A percentile compares a stretch with the other conserved stretches of the same genome.
phyloP scores from a whole-genome alignment of 179 eudicot genomes.

The Dionaea muscipula region DNA sequence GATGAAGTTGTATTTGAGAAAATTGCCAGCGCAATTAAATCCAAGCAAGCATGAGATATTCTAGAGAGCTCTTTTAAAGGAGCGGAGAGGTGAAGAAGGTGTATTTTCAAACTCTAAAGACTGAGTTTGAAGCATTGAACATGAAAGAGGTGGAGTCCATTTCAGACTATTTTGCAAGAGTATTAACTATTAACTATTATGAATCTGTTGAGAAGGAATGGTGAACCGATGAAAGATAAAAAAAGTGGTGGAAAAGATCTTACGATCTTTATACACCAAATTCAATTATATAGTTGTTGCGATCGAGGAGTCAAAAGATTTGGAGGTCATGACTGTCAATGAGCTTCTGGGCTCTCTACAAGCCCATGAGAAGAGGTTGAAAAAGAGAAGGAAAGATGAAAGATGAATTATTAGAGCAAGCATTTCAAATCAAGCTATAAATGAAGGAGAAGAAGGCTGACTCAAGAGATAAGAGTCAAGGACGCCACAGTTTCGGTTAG shows the following conservation, averaged over 20 bases:
- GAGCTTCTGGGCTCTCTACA: neutral
- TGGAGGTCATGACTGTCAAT: neutral
- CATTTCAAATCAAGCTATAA: no score
- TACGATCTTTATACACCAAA: neutral
- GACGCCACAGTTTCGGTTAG: neutral
- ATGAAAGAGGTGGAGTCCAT: slow-evolving; percentile 7
- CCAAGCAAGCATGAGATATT: slow-evolving; percentile 14
- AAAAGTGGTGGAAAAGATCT: neutral
- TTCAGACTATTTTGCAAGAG: slow-evolving; percentile 3
- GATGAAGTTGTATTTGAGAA: slow-evolving; percentile 6
- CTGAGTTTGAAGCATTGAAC: slow-evolving; percentile 6
- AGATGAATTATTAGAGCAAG: no score
- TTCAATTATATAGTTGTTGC: neutral
- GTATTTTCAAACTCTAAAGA: slow-evolving; percentile 10
- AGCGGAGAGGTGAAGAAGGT: slow-evolving; percentile 11
- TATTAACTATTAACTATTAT: slow-evolving; percentile 1
- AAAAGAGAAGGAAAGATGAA: no score
- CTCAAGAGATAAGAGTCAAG: neutral
- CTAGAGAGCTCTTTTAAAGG: slow-evolving; percentile 6
- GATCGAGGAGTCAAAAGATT: neutral
- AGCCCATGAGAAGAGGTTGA: neutral
- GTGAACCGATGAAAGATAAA: neutral
- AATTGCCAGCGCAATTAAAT: slow-evolving; percentile 1
- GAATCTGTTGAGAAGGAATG: neutral
- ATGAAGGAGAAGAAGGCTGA: no score